Percentiles rank a stretch among this genome's conserved stretches.
Evolutionary conservation across 805 yeast genomes (phyloP).

Genomic region (Kodamaea laetipori): DNA sequence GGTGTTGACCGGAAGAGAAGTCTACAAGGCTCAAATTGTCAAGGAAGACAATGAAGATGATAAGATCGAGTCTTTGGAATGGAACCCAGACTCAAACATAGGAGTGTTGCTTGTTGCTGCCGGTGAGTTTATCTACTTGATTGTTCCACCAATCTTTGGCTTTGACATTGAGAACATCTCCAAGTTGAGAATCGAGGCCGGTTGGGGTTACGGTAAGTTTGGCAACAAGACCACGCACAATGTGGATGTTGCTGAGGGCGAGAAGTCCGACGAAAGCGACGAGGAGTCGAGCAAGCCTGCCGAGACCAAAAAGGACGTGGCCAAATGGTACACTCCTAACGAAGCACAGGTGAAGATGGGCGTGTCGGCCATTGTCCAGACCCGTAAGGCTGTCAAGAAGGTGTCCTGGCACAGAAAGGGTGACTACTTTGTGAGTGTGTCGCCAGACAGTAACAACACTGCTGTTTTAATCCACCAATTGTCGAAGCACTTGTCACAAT

Average conservation of each 20-base stretch:
- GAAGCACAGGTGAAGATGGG: slow-evolving; percentile 62
- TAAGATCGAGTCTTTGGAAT: slow-evolving; percentile 75
- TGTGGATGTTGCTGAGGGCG: slow-evolving; percentile 42
- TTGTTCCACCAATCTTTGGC: slow-evolving; percentile 91
- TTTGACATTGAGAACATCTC: slow-evolving; percentile 82
- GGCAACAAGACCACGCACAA: slow-evolving; percentile 53
- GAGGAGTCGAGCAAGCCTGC: slow-evolving; percentile 17
- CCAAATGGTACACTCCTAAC: slow-evolving; percentile 83
- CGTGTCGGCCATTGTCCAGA: slow-evolving; percentile 69
- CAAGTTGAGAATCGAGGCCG: slow-evolving; percentile 76
- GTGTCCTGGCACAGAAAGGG: slow-evolving; percentile 97
- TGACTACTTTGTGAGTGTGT: slow-evolving; percentile 93
- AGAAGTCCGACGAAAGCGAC: slow-evolving; percentile 31
- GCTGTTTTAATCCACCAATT: slow-evolving; percentile 93
- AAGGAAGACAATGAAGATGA: slow-evolving; percentile 64
- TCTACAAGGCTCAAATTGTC: slow-evolving; percentile 60
- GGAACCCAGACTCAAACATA: slow-evolving; percentile 79
- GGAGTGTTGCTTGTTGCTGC: slow-evolving; percentile 86
- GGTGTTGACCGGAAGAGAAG: slow-evolving; percentile 90
- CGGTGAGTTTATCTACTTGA: slow-evolving; percentile 74
- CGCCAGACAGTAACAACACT: slow-evolving; percentile 88
- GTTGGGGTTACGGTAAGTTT: slow-evolving; percentile 82
- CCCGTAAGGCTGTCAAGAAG: slow-evolving; percentile 69
- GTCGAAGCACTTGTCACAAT: slow-evolving; percentile 91
- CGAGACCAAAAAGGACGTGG: slow-evolving; percentile 50